phyloP scores from a whole-genome alignment of 2,329 filamentous ascomycete species.

The Elsinoe perseae region DNA sequence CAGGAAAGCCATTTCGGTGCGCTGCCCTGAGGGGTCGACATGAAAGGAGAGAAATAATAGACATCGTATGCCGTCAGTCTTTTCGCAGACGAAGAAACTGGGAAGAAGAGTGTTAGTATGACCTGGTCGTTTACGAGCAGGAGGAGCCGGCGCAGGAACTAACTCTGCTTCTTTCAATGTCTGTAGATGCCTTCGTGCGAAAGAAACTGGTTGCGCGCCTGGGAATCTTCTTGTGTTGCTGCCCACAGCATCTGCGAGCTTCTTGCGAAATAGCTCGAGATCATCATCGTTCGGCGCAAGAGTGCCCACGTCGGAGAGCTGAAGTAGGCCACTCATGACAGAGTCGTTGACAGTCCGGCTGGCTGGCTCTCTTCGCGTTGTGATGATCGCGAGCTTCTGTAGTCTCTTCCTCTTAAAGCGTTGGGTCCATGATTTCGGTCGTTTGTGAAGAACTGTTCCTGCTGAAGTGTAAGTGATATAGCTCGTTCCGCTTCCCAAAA shows the following conservation, averaged over 20 bases:
- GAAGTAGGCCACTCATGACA: slow-evolving; percentile 24
- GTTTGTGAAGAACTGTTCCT: neutral
- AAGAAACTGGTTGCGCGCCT: slow-evolving; percentile 90
- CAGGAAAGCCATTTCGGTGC: slow-evolving; percentile 68
- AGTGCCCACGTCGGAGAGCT: slow-evolving; percentile 23
- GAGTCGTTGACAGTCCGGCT: neutral
- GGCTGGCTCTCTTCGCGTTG: neutral
- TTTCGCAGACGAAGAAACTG: slow-evolving; percentile 95
- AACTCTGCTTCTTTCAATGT: slow-evolving; percentile 74
- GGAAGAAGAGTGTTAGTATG: slow-evolving; percentile 13
- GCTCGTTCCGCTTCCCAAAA: neutral
- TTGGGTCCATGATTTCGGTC: neutral
- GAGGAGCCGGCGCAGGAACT: slow-evolving; percentile 23
- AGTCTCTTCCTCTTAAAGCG: neutral
- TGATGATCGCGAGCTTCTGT: neutral
- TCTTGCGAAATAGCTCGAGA: slow-evolving; percentile 24
- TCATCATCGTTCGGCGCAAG: slow-evolving; percentile 22
- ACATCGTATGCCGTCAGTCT: slow-evolving; percentile 92
- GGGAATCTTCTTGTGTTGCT: slow-evolving; percentile 66
- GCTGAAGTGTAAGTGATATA: neutral
- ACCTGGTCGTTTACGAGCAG: neutral
- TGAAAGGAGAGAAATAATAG: slow-evolving; percentile 78
- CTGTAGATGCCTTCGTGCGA: slow-evolving; percentile 70
- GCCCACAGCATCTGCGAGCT: slow-evolving; percentile 52
- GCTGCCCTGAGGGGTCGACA: slow-evolving; percentile 29